Conservation (phyloP, 2,329 filamentous ascomycete genomes). For the Trichoderma atrobrunneum region DNA sequence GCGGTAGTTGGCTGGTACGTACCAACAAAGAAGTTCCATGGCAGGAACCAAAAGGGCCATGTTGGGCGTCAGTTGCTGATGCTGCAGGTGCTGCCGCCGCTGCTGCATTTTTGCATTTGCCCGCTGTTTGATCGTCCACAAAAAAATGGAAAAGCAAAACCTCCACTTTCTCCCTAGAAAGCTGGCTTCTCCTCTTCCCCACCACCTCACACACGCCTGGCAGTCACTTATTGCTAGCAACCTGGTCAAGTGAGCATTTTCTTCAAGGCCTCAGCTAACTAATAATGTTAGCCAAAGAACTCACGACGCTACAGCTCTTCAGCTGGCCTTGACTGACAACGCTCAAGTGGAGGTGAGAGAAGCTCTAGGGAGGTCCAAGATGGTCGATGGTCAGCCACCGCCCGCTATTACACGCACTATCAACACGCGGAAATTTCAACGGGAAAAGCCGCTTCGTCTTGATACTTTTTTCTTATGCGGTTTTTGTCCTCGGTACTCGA, state of each 20-base stretch:
- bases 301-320: not conserved
- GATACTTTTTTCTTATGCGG: not conserved
- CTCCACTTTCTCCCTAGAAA: not conserved
- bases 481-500: not conserved
- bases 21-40: too few species aligned
- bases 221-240: not conserved
- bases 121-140: constrained; percentile 14
- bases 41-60: not conserved
- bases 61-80: not conserved
- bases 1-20: too few species aligned
- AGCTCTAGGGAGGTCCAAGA: not conserved
- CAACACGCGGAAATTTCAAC: not conserved
- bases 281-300: not conserved
- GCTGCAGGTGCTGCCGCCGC: not conserved
- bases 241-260: not conserved
- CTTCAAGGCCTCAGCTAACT: not conserved
- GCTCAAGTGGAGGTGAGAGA: not conserved
- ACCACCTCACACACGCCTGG: not conserved
- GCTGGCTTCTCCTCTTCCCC: not conserved
- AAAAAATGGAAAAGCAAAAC: not conserved
- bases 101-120: not conserved
- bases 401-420: constrained; percentile 10
- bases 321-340: not conserved
- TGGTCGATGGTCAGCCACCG: constrained; percentile 7
- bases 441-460: constrained; percentile 11